phyloP scores from a whole-genome alignment of 2,329 filamentous ascomycete species.

The Arachnomyces sp. region DNA sequence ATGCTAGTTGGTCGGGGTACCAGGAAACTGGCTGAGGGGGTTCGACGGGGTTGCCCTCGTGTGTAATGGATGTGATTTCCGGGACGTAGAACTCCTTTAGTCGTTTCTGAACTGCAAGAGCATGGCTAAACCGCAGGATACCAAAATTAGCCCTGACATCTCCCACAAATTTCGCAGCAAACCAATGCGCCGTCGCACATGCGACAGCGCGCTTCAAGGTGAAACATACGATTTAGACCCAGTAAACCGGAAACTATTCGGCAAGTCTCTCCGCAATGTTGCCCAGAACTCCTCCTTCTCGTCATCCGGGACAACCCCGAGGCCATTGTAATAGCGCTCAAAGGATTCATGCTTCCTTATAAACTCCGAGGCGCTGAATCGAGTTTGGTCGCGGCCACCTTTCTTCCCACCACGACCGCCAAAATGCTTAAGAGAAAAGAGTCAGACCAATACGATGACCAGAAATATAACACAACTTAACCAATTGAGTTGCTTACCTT shows the following conservation, averaged over 20 bases:
- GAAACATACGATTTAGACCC: constrained; percentile 72
- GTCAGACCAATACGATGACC: neutral
- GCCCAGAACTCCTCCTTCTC: constrained; percentile 80
- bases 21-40: constrained; percentile 75
- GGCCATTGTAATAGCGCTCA: constrained; percentile 75
- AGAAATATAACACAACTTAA: neutral
- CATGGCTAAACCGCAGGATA: constrained; percentile 52
- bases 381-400: constrained; percentile 28
- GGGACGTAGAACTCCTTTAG: constrained; percentile 85
- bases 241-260: constrained; percentile 96
- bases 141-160: constrained; percentile 8
- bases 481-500: constrained; percentile 16
- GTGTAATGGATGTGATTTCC: constrained; percentile 73
- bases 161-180: constrained; percentile 2
- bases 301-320: constrained; percentile 65
- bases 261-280: constrained; percentile 71
- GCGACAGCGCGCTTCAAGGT: neutral
- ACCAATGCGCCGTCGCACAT: neutral
- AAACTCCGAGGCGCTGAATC: constrained; percentile 51
- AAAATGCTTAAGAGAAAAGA: constrained; percentile 2
- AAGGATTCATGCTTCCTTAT: constrained; percentile 75
- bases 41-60: constrained; percentile 74
- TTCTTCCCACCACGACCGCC: constrained; percentile 38
- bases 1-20: constrained; percentile 92
- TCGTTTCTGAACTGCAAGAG: constrained; percentile 81